These are phyloP conservation scores for Solanum verrucosum DNA, from an alignment of 257 asterid genomes.

Conservation along the genomic window DNA sequence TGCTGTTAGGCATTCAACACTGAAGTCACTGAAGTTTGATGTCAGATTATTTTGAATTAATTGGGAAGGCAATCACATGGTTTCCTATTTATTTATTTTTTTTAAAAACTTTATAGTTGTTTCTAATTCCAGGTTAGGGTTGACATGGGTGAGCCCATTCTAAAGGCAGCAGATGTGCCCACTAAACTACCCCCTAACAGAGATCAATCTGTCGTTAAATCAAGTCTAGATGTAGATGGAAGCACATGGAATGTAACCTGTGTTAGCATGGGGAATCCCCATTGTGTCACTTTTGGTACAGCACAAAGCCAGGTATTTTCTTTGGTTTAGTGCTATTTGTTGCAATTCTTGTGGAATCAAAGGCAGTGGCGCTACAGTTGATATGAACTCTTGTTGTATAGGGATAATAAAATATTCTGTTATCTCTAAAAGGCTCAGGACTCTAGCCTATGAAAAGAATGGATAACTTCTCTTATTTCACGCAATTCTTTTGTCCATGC, in stretches of 20 bases:
- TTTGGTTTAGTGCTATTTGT: background rate
- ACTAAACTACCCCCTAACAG: constrained; percentile 59
- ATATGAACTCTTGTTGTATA: background rate
- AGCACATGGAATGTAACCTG: constrained; percentile 66
- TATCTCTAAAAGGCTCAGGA: background rate
- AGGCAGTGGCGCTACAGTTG: background rate
- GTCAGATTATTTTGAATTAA: background rate
- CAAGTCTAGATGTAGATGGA: constrained; percentile 54
- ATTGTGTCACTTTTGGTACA: constrained; percentile 61
- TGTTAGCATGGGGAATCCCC: constrained; percentile 95
- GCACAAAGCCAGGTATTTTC: constrained; percentile 36
- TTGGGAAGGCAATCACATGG: background rate
- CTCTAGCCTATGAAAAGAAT: background rate
- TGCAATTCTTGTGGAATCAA: background rate
- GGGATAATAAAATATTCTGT: background rate
- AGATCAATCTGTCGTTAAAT: constrained; percentile 57
- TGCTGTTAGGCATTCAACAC: background rate
- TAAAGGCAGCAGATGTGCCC: constrained; percentile 88
- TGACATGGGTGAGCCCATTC: constrained; percentile 92
- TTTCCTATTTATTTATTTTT: background rate
- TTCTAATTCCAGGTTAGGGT: constrained; percentile 57
- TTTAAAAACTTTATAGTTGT: background rate
- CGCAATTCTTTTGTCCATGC: background rate
- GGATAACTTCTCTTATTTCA: background rate
- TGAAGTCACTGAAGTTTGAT: background rate